Evolutionary conservation across 805 yeast species (phyloP).

Genomic region (Candida suzukii): DNA sequence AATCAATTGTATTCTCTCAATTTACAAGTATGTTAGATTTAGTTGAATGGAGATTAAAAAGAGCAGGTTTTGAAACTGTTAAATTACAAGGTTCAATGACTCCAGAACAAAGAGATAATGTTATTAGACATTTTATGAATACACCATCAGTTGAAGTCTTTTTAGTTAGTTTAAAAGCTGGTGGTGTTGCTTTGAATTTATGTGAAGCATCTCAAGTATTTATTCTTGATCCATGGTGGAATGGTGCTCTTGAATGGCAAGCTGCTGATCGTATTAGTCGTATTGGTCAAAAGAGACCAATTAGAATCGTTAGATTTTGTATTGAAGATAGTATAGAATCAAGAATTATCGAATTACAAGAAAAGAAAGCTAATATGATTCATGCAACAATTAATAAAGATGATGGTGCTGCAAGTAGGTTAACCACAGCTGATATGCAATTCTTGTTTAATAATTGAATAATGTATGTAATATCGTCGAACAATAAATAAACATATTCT

Average conservation of each 20-base stretch:
- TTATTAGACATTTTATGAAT: slow-evolving; percentile 87
- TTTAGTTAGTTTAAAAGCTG: slow-evolving; percentile 91
- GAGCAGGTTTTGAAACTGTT: slow-evolving; percentile 94
- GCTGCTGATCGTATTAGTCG: slow-evolving; percentile 97
- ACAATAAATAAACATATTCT: background rate
- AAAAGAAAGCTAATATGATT: slow-evolving; percentile 97
- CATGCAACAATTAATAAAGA: slow-evolving; percentile 94
- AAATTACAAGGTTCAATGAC: slow-evolving; percentile 96
- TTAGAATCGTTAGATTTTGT: slow-evolving; percentile 83
- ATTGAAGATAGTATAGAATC: slow-evolving; percentile 97
- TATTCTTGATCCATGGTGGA: slow-evolving; percentile 98
- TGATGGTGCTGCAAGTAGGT: slow-evolving; percentile 78
- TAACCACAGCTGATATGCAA: slow-evolving; percentile 92
- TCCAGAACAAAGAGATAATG: slow-evolving; percentile 88
- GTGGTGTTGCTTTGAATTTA: slow-evolving; percentile 94
- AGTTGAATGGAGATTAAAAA: slow-evolving; percentile 88
- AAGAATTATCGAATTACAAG: slow-evolving; percentile 91
- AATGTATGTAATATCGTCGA: background rate
- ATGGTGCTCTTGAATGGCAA: slow-evolving; percentile 97
- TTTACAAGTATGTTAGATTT: slow-evolving; percentile 95
- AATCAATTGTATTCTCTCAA: slow-evolving; percentile 95
- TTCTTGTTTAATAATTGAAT: slow-evolving; percentile 77
- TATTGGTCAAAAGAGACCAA: slow-evolving; percentile 94
- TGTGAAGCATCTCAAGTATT: slow-evolving; percentile 98
- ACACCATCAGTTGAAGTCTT: slow-evolving; percentile 90